phyloP scores from a whole-genome alignment of 768 basidiomycete genomes.

The Pulveroboletus sp. region DNA sequence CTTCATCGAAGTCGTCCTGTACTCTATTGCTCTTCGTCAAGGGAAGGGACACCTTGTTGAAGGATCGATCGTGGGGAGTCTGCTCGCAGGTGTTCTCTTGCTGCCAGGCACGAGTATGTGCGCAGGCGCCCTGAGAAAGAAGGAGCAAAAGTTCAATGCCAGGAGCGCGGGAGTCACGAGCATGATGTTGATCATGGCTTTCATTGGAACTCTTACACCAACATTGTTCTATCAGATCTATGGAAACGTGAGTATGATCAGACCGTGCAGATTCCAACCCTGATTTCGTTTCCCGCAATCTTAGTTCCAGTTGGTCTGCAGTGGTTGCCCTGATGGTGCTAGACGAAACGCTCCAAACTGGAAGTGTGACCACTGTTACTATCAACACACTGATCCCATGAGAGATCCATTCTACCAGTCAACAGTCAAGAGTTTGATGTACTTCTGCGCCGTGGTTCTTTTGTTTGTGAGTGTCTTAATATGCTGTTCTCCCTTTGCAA shows the following conservation, averaged over 20 bases:
- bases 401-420: constrained; percentile 95
- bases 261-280: not conserved
- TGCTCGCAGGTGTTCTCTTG: constrained; percentile 91
- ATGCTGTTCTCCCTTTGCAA: not conserved
- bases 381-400: constrained; percentile 90
- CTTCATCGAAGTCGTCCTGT: constrained; percentile 96
- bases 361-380: constrained; percentile 90
- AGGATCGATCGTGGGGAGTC: constrained; percentile 91
- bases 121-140: constrained; percentile 79
- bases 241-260: constrained; percentile 70
- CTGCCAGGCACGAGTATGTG: constrained; percentile 99
- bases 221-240: constrained; percentile 98
- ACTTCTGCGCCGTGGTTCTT: constrained; percentile 87
- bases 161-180: constrained; percentile 98
- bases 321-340: constrained; percentile 58
- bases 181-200: constrained; percentile 99
- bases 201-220: constrained; percentile 92
- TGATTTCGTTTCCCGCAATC: constrained; percentile 15
- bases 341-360: constrained; percentile 42
- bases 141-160: constrained; percentile 99
- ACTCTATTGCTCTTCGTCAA: constrained; percentile 83
- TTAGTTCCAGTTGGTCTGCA: constrained; percentile 86
- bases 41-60: constrained; percentile 93
- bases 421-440: constrained; percentile 94
- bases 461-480: constrained; percentile 63